Evolutionary conservation across 805 yeast species (phyloP).

Genomic region (Nakazawaea pomicola): DNA sequence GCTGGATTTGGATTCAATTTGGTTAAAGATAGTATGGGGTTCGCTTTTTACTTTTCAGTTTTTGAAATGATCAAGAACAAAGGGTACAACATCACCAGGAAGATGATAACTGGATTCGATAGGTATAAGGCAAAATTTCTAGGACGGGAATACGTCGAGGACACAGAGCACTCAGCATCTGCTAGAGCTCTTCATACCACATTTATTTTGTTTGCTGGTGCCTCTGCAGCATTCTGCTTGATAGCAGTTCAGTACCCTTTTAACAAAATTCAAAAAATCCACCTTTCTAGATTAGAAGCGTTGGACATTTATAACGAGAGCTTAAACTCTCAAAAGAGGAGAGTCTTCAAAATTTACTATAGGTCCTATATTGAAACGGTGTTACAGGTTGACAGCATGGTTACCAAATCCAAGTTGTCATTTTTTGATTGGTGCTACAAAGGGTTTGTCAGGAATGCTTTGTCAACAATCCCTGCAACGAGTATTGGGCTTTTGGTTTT

Average conservation of each 20-base stretch:
- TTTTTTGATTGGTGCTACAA: slow-evolving; percentile 70
- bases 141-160: slow-evolving; percentile 15
- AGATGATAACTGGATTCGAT: slow-evolving; percentile 35
- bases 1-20: slow-evolving; percentile 83
- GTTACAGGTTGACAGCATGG: slow-evolving; percentile 50
- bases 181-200: slow-evolving; percentile 54
- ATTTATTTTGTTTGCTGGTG: slow-evolving; percentile 79
- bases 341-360: slow-evolving; percentile 49
- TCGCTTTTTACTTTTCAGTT: slow-evolving; percentile 77
- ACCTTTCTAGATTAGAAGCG: slow-evolving; percentile 74
- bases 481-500: slow-evolving; percentile 80
- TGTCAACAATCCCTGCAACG: slow-evolving; percentile 81
- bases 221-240: slow-evolving; percentile 74
- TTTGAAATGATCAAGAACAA: slow-evolving; percentile 77
- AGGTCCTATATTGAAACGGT: slow-evolving; percentile 76
- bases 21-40: slow-evolving; percentile 75
- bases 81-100: slow-evolving; percentile 44
- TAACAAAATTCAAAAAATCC: slow-evolving; percentile 72
- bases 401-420: slow-evolving; percentile 46
- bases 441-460: slow-evolving; percentile 69
- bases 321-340: slow-evolving; percentile 17
- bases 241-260: slow-evolving; percentile 82
- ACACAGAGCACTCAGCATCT: slow-evolving; percentile 19
- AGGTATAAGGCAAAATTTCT: slow-evolving; percentile 28
- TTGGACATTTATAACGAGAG: slow-evolving; percentile 54